Conservation (phyloP, 148 eudicot species). For the Amaranthus palmeri region DNA sequence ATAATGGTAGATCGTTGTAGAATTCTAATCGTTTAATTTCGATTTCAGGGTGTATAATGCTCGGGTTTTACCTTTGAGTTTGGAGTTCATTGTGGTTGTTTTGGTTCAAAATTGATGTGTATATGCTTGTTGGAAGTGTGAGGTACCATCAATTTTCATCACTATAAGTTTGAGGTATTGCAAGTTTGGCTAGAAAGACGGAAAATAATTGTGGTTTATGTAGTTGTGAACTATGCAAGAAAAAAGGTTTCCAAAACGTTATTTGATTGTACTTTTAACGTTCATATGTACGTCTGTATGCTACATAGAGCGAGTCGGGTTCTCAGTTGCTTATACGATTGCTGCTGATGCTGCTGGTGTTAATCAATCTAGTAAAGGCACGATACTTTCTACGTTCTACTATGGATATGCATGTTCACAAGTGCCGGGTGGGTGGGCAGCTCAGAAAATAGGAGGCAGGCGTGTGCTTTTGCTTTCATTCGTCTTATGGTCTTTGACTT, state of each 20-base stretch:
- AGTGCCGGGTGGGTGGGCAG: slow-evolving; percentile 96
- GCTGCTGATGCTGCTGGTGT: slow-evolving; percentile 81
- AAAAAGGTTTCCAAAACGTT: slow-evolving; percentile 62
- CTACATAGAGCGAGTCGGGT: slow-evolving; percentile 93
- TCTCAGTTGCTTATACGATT: slow-evolving; percentile 83
- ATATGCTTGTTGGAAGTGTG: not conserved
- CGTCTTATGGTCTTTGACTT: slow-evolving; percentile 72
- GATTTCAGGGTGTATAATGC: slow-evolving; percentile 13
- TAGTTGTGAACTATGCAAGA: slow-evolving; percentile 35
- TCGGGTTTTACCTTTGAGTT: not conserved
- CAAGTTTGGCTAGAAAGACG: slow-evolving; percentile 13
- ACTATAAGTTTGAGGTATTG: not conserved
- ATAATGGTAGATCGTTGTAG: not conserved
- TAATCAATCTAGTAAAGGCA: slow-evolving; percentile 79
- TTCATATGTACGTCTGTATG: slow-evolving; percentile 86
- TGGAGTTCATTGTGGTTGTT: slow-evolving; percentile 10
- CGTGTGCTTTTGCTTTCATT: slow-evolving; percentile 88
- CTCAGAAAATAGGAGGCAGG: slow-evolving; percentile 90
- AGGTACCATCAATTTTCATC: not conserved
- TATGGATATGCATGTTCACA: slow-evolving; percentile 94
- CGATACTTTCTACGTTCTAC: slow-evolving; percentile 82
- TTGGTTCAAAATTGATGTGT: slow-evolving; percentile 1
- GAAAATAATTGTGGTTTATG: slow-evolving; percentile 1
- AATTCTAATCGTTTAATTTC: slow-evolving; percentile 12
- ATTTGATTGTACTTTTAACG: slow-evolving; percentile 73